A percentile compares a stretch with the other conserved stretches of the same genome.
phyloP scores from a whole-genome alignment of 768 basidiomycete species.

The Hypholoma sublateritium region DNA sequence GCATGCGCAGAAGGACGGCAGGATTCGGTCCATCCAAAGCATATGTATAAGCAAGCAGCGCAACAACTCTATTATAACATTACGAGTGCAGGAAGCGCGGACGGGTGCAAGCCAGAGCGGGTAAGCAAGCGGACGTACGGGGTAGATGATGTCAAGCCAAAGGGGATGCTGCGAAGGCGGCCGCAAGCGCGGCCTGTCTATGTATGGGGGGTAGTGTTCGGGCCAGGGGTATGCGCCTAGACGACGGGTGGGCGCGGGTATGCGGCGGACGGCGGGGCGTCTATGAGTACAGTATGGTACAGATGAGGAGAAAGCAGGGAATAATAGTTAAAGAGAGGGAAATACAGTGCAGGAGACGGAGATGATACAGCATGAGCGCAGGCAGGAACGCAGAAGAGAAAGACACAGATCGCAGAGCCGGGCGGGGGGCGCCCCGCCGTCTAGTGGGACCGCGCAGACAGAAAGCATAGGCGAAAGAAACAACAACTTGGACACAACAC shows the following conservation, averaged over 20 bases:
- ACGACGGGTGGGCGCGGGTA: background rate
- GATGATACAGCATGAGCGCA: constrained; percentile 1
- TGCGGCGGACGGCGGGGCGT: background rate
- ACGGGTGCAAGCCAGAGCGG: background rate
- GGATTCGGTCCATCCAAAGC: background rate
- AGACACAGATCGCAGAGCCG: too few species aligned
- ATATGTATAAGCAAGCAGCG: background rate
- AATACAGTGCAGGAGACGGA: background rate
- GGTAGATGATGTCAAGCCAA: background rate
- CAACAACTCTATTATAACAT: constrained; percentile 8
- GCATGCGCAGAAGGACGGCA: too few species aligned
- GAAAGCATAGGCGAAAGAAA: too few species aligned
- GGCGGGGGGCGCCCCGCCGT: too few species aligned
- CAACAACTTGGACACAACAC: too few species aligned
- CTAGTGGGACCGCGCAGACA: too few species aligned
- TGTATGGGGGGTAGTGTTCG: constrained; percentile 4
- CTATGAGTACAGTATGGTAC: constrained; percentile 11
- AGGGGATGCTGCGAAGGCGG: background rate
- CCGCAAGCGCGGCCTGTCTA: background rate
- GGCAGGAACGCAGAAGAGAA: background rate
- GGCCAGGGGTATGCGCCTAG: background rate
- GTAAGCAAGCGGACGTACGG: background rate
- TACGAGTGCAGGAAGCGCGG: background rate
- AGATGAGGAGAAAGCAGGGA: background rate
- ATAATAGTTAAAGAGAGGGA: background rate